Evolutionary conservation across 2,329 filamentous ascomycete genomes (phyloP), one percentile per base, ranked within the genome.

Genomic region (Ilyonectria sp.): DNA sequence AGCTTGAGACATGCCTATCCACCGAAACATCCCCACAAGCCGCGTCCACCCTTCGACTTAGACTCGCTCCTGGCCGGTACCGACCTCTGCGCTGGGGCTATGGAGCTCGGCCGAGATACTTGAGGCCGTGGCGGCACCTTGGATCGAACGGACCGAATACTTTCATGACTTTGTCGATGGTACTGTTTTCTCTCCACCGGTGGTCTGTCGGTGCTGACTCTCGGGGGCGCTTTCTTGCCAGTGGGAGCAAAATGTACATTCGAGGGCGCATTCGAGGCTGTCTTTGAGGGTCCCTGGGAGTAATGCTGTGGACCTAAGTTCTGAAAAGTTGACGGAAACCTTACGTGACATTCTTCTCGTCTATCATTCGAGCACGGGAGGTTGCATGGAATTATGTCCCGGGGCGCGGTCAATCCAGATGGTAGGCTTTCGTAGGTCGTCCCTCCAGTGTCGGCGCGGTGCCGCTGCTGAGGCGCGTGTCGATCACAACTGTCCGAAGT

Each of bases 11-110:
- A 26, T 10, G 15, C 0, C 40, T 61, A 57, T 53, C 35, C 19
- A 4, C 46, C 31, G 43, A 66, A 61, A n/a, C 58, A 66, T 23
- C 52, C 46, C 63, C 63, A 66, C 19, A 40, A 29, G 29, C 57
- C 46, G 47, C 43, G 33, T n/a, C 46, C 47, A 21, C 35, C n/a
- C 63, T 57, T 56, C 26, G 43, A 37, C 37, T 57, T 57, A 11
- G 23, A 10, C 29, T 31, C 43, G 2, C 6, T 17, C 19, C 6
- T 10, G 2, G 33, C 2, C 8, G 52, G 21, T n/a, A 35, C 44
- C 17, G 26, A 23, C 29, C 46, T 56, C 26, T 44, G 52, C 6
- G 19, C 49, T 15, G 44, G 57, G 19, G 59, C 46, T 15, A 19
- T 46, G n/a, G 19, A 46, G 19, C 29, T 40, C 4, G 47, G 31